Evolutionary conservation across 1,284 basidiomycete species (phyloP), one percentile per base, ranked within the genome.

Genomic region (Wallemia mellicola): DNA sequence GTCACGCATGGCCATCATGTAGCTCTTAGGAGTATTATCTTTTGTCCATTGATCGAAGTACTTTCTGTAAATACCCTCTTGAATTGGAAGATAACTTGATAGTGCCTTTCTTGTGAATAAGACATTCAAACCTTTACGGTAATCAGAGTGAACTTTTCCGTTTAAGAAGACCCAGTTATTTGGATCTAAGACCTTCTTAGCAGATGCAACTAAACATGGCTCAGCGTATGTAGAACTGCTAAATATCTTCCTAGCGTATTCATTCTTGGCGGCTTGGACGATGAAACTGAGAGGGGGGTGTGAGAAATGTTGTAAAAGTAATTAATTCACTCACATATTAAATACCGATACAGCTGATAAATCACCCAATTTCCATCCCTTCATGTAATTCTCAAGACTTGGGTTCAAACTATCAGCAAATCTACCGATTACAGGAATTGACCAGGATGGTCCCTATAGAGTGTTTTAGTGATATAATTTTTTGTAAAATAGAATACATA

Each of bases 111-210:
- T 85, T 25, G 94, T 96, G 74, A 96, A 98, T 59, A 98, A 78
- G 30, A 78, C 75, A 71, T 95, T 95, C 60, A 98, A 73, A 27
- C 85, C 82, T 65, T 83, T 85, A 64, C 94, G 85, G 72, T 94
- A 98, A 60, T 94, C 88, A 63, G 91, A 81, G 69, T 98, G 92
- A 1, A 74, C 76, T 73, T 91, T 96, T 61, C 92, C 92, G 64
- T 80, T 91, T 57, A 96, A 75, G 75, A 98, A 98, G 9, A 98
- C 92, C 91, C 94, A 98, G 74, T 96, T 98, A 62, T 94, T 84
- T 1, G 83, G 76, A 62, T 78, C 75, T 48, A 98, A 76, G 60
- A 98, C 77, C 64, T 83, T 76, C 72, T 95, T 95, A 59, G 88
- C 94, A 9, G 87, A 86, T 64, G 89, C 77, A 38, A 95, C 88